These are phyloP conservation scores for Colletotrichum sp. DNA, from an alignment of 2,329 filamentous ascomycete species.

Conservation along the genomic window DNA sequence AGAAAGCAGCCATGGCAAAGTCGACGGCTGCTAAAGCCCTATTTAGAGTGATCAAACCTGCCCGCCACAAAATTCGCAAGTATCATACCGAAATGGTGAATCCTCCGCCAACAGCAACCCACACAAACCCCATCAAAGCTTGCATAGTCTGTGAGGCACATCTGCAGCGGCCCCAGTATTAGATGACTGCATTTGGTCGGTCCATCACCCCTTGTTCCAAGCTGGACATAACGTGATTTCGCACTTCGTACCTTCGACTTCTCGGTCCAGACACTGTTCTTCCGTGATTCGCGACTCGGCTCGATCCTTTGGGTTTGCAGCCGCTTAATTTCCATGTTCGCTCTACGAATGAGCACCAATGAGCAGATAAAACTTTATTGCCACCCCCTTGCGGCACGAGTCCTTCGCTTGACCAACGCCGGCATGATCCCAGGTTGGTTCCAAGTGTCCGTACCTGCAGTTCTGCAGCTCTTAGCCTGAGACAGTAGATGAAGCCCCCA, in stretches of 20 bases:
- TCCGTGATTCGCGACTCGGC: background rate
- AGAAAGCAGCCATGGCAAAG: background rate
- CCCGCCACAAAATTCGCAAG: background rate
- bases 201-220: background rate
- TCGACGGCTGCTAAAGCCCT: background rate
- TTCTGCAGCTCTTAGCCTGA: background rate
- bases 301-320: background rate
- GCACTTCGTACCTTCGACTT: background rate
- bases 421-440: background rate
- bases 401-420: background rate
- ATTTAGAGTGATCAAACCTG: background rate
- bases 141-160: background rate
- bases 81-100: background rate
- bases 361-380: background rate
- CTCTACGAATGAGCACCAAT: background rate
- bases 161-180: background rate
- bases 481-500: background rate
- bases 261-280: background rate
- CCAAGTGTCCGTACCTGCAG: background rate
- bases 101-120: background rate
- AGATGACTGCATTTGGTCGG: background rate
- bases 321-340: background rate
- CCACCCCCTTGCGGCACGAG: background rate
- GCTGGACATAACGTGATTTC: background rate
- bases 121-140: background rate